Base-by-base conservation (phyloP, 2,329 filamentous ascomycete genomes). In the Fusarium domesticum region DNA sequence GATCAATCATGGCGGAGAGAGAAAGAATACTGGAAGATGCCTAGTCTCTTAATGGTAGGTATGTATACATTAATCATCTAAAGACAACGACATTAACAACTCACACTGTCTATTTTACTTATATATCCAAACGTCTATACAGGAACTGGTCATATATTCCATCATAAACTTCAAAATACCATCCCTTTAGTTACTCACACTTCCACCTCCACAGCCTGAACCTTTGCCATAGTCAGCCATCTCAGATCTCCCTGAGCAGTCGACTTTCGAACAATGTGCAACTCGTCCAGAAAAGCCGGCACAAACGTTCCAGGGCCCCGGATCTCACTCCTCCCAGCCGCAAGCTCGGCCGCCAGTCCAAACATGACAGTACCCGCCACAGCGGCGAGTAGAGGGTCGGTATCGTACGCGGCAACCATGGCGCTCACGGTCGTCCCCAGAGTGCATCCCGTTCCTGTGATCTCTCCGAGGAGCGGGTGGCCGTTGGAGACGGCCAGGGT, bases 231-330 rank as follows among this genome's bases (percentile, higher is more conserved):
- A 38, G 67, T 60, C 43, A 81, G 60, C 82, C 81, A 86, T 6
- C 51, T 54, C 6, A 70, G 38, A 48, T 81, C 69, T 0, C 73
- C 75, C 5, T 62, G 59, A 1, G 65, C 68, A 3, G 78, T 77
- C 23, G 71, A 71, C 51, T 69, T 70, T 42, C 79, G 66, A 15
- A 81, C 58, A 18, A 64, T 63, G 55, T 75, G 76, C 51, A 85
- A 58, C 67, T 80, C 86, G 57, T 97, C 92, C 33, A 96, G 70
- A 60, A 96, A 91, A 0, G 84, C 84, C 0, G 89, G 85, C 11
- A 95, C 83, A 70, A 96, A 96, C 1, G 83, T 89, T 0, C 92
- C 92, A 0, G 92, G 90, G 0, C 92, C 92, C 46, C 73, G 75
- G 3, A 93, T 88, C 50, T 83, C 76, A 0, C 70, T 46, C 40